phyloP scores from a whole-genome alignment of 2,329 filamentous ascomycete species.

The Fusarium odoratissimum region DNA sequence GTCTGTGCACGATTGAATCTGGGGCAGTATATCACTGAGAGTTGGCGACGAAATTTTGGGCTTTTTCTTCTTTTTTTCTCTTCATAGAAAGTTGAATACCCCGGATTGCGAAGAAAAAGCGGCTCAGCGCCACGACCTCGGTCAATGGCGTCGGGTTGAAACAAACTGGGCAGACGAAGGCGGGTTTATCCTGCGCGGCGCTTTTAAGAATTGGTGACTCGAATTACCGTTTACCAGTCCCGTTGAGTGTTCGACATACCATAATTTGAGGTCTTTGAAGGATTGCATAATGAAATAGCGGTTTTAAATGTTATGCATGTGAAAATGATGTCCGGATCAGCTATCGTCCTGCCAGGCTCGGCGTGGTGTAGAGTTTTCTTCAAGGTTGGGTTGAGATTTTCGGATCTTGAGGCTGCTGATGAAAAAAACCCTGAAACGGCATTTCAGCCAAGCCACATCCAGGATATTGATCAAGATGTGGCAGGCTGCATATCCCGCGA shows the following conservation, averaged over 20 bases:
- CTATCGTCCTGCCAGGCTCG: neutral
- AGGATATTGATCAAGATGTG: neutral
- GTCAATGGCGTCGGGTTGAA: conserved; percentile 65
- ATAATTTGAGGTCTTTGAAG: neutral
- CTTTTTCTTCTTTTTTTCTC: conserved; percentile 46
- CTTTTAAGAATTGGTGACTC: conserved; percentile 74
- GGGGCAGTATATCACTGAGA: conserved; percentile 31
- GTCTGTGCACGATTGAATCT: conserved; percentile 43
- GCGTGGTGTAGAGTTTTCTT: neutral
- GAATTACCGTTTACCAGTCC: conserved; percentile 67
- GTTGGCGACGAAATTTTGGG: conserved; percentile 13
- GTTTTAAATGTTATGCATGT: conserved; percentile 6
- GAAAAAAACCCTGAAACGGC: neutral
- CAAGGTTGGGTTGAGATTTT: neutral
- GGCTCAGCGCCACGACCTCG: conserved; percentile 60
- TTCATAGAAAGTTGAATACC: conserved; percentile 68
- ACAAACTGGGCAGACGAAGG: conserved; percentile 67
- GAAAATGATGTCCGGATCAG: neutral
- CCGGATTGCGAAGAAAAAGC: conserved; percentile 65
- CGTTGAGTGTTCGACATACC: conserved; percentile 72
- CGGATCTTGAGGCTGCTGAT: neutral
- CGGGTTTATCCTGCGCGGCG: conserved; percentile 57
- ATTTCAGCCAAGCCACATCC: conserved; percentile 12
- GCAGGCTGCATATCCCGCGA: neutral
- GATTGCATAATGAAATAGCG: neutral